Evolutionary conservation across 257 asterid species (phyloP).

Genomic region (Solanum rostratum): DNA sequence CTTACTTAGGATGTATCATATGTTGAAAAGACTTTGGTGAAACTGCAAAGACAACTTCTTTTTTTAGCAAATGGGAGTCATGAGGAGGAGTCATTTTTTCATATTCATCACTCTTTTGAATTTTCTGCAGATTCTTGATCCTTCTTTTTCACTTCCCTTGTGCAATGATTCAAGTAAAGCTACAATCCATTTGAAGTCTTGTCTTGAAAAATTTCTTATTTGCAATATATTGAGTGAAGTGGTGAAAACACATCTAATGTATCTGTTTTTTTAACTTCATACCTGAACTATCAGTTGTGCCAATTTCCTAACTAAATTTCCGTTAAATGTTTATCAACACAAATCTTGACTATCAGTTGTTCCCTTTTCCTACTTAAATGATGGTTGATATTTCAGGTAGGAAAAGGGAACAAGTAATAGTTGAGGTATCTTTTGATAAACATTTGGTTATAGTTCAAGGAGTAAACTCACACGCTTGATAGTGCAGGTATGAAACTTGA

Average conservation of each 20-base stretch:
- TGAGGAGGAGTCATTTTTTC: background rate
- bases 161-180: constrained; percentile 3
- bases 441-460: background rate
- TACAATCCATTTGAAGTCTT: background rate
- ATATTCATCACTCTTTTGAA: background rate
- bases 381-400: background rate
- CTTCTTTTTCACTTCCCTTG: constrained; percentile 1
- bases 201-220: background rate
- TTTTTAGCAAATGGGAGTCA: background rate
- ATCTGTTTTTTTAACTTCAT: background rate
- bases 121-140: background rate
- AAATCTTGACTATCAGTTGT: background rate
- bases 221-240: background rate
- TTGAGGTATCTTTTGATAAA: background rate
- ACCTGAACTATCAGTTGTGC: background rate
- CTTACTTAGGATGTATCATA: background rate
- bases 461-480: background rate
- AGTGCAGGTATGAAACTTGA: background rate
- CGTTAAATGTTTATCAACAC: background rate
- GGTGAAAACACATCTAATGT: too few species aligned
- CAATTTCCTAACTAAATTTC: too few species aligned
- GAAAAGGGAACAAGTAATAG: background rate
- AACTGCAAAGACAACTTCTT: background rate
- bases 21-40: background rate
- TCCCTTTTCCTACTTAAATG: background rate